Percentiles rank a stretch among this genome's conserved stretches.
Evolutionary conservation across 2,329 filamentous ascomycete species (phyloP).

Genomic region (Ceratocystis cacaofunesta): DNA sequence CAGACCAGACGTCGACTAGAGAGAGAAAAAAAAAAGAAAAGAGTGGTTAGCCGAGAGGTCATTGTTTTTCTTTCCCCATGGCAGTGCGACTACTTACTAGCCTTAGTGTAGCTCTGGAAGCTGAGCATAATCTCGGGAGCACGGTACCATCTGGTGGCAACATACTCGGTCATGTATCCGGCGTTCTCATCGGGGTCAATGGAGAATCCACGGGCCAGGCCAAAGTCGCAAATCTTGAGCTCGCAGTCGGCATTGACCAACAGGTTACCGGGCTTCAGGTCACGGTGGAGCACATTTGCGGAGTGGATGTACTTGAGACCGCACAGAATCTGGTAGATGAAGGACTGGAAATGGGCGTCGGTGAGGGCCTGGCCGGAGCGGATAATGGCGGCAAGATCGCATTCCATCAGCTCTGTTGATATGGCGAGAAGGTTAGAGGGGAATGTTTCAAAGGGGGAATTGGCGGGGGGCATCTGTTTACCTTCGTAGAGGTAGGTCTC

Average conservation of each 20-base stretch:
- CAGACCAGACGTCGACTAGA: slow-evolving; percentile 94
- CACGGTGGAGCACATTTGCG: slow-evolving; percentile 90
- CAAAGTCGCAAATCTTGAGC: slow-evolving; percentile 98
- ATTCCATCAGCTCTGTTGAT: slow-evolving; percentile 84
- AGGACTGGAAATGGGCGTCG: slow-evolving; percentile 97
- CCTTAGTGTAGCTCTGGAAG: slow-evolving; percentile 99
- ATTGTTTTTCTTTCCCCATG: neutral
- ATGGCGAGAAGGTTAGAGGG: neutral
- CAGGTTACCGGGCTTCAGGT: slow-evolving; percentile 92
- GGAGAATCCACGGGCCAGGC: slow-evolving; percentile 88
- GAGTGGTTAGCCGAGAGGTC: too few species aligned
- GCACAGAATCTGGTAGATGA: slow-evolving; percentile 99
- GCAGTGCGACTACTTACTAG: slow-evolving; percentile 56
- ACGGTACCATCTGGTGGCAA: slow-evolving; percentile 88
- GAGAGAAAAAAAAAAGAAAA: neutral
- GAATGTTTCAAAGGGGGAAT: neutral
- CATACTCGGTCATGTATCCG: slow-evolving; percentile 99
- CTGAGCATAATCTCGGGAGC: slow-evolving; percentile 98
- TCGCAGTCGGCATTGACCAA: slow-evolving; percentile 98
- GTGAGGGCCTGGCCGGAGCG: slow-evolving; percentile 92
- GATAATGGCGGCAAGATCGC: slow-evolving; percentile 94
- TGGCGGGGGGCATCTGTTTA: slow-evolving; percentile 28
- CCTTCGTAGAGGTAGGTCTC: slow-evolving; percentile 98
- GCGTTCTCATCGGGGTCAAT: slow-evolving; percentile 96
- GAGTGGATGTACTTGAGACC: slow-evolving; percentile 99